phyloP scores from a whole-genome alignment of 2,329 filamentous ascomycete species.

The Aspergillus brunneoviolaceus region DNA sequence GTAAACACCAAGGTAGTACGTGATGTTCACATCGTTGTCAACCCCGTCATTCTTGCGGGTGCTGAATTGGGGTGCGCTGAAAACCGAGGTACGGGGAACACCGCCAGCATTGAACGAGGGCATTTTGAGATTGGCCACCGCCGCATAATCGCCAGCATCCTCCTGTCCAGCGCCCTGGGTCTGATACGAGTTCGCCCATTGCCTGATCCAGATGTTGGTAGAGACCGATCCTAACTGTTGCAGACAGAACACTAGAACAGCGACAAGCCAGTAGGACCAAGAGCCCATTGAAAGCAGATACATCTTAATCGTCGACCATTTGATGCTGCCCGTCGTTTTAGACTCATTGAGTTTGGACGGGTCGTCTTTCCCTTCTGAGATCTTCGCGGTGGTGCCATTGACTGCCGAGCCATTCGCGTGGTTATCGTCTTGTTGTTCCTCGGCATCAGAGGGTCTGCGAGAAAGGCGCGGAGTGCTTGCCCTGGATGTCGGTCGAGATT shows the following conservation, averaged over 20 bases:
- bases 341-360: slow-evolving; percentile 62
- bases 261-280: slow-evolving; percentile 90
- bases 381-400: slow-evolving; percentile 36
- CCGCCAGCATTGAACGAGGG: slow-evolving; percentile 39
- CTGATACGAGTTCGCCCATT: slow-evolving; percentile 91
- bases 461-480: slow-evolving; percentile 73
- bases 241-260: slow-evolving; percentile 69
- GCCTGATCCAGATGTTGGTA: slow-evolving; percentile 89
- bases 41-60: slow-evolving; percentile 17
- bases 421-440: slow-evolving; percentile 59
- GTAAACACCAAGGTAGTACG: slow-evolving; percentile 82
- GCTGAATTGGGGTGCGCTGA: slow-evolving; percentile 30
- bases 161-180: slow-evolving; percentile 40
- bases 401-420: slow-evolving; percentile 48
- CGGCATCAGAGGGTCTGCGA: slow-evolving; percentile 71
- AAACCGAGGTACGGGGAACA: slow-evolving; percentile 35
- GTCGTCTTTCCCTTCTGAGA: slow-evolving; percentile 47
- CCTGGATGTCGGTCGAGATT: slow-evolving; percentile 69
- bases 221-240: slow-evolving; percentile 85
- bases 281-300: slow-evolving; percentile 91
- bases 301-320: slow-evolving; percentile 79
- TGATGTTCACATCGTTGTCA: slow-evolving; percentile 65
- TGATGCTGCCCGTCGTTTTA: slow-evolving; percentile 83
- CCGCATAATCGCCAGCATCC: slow-evolving; percentile 44
- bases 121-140: slow-evolving; percentile 35